These are phyloP conservation scores for Fusarium tuaranense DNA, from an alignment of 2,329 filamentous ascomycete species.

Conservation along the genomic window DNA sequence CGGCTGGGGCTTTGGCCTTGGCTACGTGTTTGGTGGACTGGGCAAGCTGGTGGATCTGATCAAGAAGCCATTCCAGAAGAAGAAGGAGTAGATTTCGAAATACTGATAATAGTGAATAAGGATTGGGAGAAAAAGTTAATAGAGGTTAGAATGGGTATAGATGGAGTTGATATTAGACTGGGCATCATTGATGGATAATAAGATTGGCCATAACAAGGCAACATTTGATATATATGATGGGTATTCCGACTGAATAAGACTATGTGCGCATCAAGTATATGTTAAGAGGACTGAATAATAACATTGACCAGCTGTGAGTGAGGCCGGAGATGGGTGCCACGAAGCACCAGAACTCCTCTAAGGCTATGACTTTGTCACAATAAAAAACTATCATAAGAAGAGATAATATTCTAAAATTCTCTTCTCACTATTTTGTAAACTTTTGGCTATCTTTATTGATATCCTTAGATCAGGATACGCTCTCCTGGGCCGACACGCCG, in stretches of 20 bases:
- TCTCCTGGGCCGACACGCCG: too few species aligned
- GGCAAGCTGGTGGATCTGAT: conserved; percentile 33
- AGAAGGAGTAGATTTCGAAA: conserved; percentile 13
- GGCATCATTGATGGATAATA: background rate
- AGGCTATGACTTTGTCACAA: background rate
- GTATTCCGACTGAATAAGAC: background rate
- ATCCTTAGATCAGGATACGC: background rate
- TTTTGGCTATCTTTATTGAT: background rate
- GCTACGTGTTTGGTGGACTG: conserved; percentile 43
- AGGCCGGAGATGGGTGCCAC: background rate
- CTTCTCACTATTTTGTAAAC: background rate
- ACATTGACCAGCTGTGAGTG: background rate
- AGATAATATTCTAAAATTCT: background rate
- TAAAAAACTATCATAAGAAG: background rate
- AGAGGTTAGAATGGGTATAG: background rate
- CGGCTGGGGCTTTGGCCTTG: conserved; percentile 78
- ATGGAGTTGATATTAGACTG: background rate
- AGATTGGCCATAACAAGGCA: background rate
- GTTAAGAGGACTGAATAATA: background rate
- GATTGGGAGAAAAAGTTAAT: background rate
- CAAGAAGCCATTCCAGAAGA: conserved; percentile 37
- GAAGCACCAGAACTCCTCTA: background rate
- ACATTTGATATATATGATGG: background rate
- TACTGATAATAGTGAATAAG: background rate
- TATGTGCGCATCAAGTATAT: too few species aligned